phyloP scores from a whole-genome alignment of 179 eudicot species.

The Gypsophila paniculata region DNA sequence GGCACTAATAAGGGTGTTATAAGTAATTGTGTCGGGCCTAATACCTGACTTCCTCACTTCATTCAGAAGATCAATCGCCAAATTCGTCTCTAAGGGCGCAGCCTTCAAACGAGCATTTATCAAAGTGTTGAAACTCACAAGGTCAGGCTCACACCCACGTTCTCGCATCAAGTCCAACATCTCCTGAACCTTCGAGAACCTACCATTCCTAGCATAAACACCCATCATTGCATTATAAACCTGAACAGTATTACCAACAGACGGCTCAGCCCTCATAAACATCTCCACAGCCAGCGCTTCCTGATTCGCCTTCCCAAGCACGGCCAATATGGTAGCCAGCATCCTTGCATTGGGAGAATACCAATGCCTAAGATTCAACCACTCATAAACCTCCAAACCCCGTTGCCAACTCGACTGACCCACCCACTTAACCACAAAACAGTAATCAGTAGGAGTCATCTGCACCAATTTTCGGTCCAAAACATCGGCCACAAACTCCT shows the following conservation, averaged over 20 bases:
- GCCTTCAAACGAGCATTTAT: constrained; percentile 89
- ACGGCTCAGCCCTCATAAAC: constrained; percentile 56
- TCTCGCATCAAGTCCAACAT: constrained; percentile 67
- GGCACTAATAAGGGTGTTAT: constrained; percentile 93
- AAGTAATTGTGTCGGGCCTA: constrained; percentile 85
- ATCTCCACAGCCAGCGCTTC: constrained; percentile 79
- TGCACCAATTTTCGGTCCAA: constrained; percentile 67
- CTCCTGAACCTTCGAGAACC: constrained; percentile 69
- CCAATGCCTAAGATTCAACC: constrained; percentile 85
- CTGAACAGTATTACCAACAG: constrained; percentile 69
- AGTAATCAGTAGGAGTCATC: constrained; percentile 89
- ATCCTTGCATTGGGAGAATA: constrained; percentile 73
- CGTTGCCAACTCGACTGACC: constrained; percentile 84
- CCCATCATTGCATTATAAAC: constrained; percentile 99
- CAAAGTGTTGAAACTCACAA: constrained; percentile 85
- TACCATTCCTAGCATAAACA: constrained; percentile 79
- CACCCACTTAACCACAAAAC: constrained; percentile 81
- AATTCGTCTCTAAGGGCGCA: constrained; percentile 47
- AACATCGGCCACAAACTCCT: constrained; percentile 87
- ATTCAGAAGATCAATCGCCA: constrained; percentile 61
- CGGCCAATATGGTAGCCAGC: constrained; percentile 76
- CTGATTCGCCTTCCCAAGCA: constrained; percentile 95
- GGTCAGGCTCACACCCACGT: constrained; percentile 84
- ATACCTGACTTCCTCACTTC: constrained; percentile 77
- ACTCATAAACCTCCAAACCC: constrained; percentile 86